Evolutionary conservation across 2,329 filamentous ascomycete species (phyloP).

Genomic region (Sordariomycetes sp.): DNA sequence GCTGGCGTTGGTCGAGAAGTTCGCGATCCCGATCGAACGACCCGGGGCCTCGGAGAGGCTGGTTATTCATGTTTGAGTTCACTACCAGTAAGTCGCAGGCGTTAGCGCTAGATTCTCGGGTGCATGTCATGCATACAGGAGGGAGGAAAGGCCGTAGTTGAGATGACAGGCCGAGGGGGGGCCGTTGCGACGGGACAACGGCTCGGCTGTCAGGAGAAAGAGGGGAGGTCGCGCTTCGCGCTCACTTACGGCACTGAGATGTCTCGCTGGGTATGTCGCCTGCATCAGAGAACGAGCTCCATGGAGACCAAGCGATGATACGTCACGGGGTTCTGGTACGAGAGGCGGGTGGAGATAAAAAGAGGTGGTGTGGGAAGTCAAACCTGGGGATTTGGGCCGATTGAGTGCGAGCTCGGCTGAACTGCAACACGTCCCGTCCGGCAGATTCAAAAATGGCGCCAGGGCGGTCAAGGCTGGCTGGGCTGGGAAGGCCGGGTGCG

Average conservation of each 20-base stretch:
- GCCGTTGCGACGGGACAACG: not conserved
- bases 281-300: constrained; percentile 1
- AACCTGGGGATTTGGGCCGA: not conserved
- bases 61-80: constrained; percentile 32
- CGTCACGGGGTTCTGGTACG: not conserved
- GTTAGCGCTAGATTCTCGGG: not conserved
- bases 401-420: constrained; percentile 3
- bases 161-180: not conserved
- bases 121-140: not conserved
- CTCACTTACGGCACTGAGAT: not conserved
- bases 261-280: not conserved
- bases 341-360: not conserved
- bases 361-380: constrained; percentile 1
- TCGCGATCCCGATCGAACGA: constrained; percentile 38
- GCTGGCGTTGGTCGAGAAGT: constrained; percentile 34
- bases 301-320: not conserved
- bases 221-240: not conserved
- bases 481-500: not conserved
- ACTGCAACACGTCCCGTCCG: not conserved
- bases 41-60: constrained; percentile 28
- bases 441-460: constrained; percentile 5
- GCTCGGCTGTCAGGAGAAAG: not conserved
- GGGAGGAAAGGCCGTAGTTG: not conserved
- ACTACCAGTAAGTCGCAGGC: not conserved
- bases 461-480: constrained; percentile 4